Evolutionary conservation across 2,329 filamentous ascomycete genomes (phyloP), one percentile per base, ranked within the genome.

Genomic region (Fusarium sp.): DNA sequence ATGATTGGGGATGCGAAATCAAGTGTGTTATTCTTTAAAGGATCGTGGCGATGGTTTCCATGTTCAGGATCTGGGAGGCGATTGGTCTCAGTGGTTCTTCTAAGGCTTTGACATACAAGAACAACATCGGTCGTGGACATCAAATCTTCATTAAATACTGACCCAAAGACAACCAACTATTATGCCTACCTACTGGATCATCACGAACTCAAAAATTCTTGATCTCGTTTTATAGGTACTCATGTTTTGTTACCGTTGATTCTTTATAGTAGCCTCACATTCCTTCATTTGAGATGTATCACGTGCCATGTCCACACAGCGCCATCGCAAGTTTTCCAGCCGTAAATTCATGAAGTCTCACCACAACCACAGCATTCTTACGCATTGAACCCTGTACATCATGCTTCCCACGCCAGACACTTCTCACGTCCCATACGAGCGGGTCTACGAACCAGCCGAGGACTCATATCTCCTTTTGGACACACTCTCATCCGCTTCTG

Each of bases 361-460:
- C 47, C 50, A 31, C 18, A 59, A 71, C 40, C 34, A 63, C 58
- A 61, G 26, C 30, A 38, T 16, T 54, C 45, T 31, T 16, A 47
- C 30, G 34, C 31, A 20, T 38, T 30, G 8, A 26, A 34, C 40
- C 15, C 1, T 40, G 23, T 33, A 31, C 6, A 38, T 34, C 76
- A 97, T 97, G 94, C 88, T 99, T 30, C 94, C 95, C 11, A 99
- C 96, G 1, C 96, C 96, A 15, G 92, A 93, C 60, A 99, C 96
- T 4, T 92, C 92, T 23, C 96, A 99, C 81, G 92, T 98, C 62
- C 88, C 91, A 56, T 97, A 94, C 80, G 88, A 92, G 78, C 89
- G 91, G 57, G 90, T 98, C 72, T 99, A 99, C 81, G 94, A 97
- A 77, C 96, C 96, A 36, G 91, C 95, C 12, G 96, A 99, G 80